Evolutionary conservation across 2,329 filamentous ascomycete genomes (phyloP).

Genomic region (Colletotrichum sp.): DNA sequence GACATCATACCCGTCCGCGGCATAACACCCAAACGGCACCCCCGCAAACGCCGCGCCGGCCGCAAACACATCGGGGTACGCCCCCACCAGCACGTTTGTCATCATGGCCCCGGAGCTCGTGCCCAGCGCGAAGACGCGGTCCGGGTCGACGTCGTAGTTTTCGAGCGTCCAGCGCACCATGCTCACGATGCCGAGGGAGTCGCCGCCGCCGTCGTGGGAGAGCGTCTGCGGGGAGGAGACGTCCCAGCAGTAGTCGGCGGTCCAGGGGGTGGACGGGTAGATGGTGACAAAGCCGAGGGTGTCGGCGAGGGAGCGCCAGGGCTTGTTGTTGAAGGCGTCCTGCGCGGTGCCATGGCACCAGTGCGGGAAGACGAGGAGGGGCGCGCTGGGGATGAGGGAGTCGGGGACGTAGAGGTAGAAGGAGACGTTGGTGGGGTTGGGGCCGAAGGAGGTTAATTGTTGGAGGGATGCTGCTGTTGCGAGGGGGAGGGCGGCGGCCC

Average conservation of each 20-base stretch:
- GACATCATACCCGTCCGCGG: conserved; percentile 39
- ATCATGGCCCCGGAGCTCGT: conserved; percentile 61
- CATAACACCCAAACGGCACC: conserved; percentile 55
- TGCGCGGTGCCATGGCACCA: conserved; percentile 61
- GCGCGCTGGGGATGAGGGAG: conserved; percentile 45
- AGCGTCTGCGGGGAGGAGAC: conserved; percentile 56
- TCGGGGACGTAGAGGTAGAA: conserved; percentile 60
- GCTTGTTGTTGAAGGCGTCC: conserved; percentile 52
- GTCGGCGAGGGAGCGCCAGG: conserved; percentile 59
- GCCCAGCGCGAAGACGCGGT: conserved; percentile 56
- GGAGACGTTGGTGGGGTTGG: conserved; percentile 54
- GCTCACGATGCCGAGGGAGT: conserved; percentile 56
- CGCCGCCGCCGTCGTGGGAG: conserved; percentile 54
- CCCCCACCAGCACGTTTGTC: conserved; percentile 56
- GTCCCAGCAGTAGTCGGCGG: conserved; percentile 61
- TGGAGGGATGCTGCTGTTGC: conserved; percentile 13
- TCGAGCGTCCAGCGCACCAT: conserved; percentile 57
- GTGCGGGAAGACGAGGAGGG: conserved; percentile 60
- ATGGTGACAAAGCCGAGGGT: conserved; percentile 57
- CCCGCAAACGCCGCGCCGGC: conserved; percentile 52
- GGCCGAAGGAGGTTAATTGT: conserved; percentile 32
- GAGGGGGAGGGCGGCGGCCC: background rate
- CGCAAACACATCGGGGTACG: conserved; percentile 58
- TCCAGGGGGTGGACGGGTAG: conserved; percentile 42
- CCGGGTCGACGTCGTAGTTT: conserved; percentile 49